Evolutionary conservation across 2,329 filamentous ascomycete species (phyloP).

Genomic region (Paecilomyces variotii): DNA sequence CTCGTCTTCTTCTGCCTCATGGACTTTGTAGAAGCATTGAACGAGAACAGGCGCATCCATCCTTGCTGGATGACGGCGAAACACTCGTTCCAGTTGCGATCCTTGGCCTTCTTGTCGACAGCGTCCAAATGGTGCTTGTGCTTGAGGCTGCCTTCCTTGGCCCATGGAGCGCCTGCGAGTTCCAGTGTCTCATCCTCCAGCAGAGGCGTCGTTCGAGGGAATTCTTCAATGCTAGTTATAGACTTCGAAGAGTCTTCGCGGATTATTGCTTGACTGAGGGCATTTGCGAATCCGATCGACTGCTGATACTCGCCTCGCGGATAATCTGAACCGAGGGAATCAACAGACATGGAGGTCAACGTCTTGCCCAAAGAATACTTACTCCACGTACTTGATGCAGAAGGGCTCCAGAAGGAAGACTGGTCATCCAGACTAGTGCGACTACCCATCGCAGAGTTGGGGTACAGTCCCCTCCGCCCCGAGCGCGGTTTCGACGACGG

Average conservation of each 20-base stretch:
- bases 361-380: conserved; percentile 87
- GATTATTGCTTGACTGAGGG: conserved; percentile 91
- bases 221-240: conserved; percentile 50
- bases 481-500: conserved; percentile 79
- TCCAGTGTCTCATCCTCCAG: conserved; percentile 91
- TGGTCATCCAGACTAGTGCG: conserved; percentile 90
- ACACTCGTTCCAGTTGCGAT: conserved; percentile 88
- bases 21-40: conserved; percentile 69
- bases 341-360: conserved; percentile 83
- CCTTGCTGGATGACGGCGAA: conserved; percentile 96
- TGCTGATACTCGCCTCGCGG: conserved; percentile 80
- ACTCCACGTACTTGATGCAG: conserved; percentile 88
- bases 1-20: conserved; percentile 54
- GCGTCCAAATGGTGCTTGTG: conserved; percentile 95
- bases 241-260: conserved; percentile 60
- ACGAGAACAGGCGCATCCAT: conserved; percentile 88
- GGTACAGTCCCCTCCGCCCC: conserved; percentile 60
- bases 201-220: conserved; percentile 54
- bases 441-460: conserved; percentile 73
- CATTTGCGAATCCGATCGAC: conserved; percentile 95
- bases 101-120: conserved; percentile 83
- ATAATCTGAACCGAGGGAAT: conserved; percentile 74
- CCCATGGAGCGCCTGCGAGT: conserved; percentile 90
- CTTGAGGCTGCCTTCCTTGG: conserved; percentile 91
- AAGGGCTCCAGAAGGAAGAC: conserved; percentile 85